phyloP scores from a whole-genome alignment of 768 basidiomycete genomes.

The Cystofilobasidium capitatum region DNA sequence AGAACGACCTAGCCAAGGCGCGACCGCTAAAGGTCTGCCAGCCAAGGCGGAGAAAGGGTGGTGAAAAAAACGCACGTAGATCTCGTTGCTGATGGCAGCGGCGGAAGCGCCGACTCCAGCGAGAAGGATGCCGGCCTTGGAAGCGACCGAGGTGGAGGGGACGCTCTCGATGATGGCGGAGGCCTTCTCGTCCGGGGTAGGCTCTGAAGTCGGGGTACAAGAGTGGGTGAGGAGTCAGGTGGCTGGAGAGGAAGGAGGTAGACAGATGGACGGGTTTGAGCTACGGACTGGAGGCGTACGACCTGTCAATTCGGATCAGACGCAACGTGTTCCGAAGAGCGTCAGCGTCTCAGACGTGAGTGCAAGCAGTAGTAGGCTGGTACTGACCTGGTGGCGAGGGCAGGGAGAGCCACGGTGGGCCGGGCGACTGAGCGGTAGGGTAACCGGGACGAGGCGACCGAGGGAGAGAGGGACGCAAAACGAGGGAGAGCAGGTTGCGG shows the following conservation, averaged over 20 bases:
- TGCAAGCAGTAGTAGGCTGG: background rate
- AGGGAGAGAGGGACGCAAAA: background rate
- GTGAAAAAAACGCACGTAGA: slow-evolving; percentile 51
- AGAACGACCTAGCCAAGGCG: too few relatives aligned
- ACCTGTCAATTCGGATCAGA: too few relatives aligned
- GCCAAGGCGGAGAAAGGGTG: background rate
- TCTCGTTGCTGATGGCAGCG: slow-evolving; percentile 88
- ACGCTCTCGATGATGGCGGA: slow-evolving; percentile 81
- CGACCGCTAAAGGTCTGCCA: too few relatives aligned
- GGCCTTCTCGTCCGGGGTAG: slow-evolving; percentile 75
- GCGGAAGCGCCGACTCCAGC: slow-evolving; percentile 81
- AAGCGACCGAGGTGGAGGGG: slow-evolving; percentile 65
- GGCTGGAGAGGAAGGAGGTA: background rate
- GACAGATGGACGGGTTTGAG: background rate
- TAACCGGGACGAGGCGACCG: too few relatives aligned
- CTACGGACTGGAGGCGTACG: slow-evolving; percentile 4
- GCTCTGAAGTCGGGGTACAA: slow-evolving; percentile 30
- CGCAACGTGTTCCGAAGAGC: too few relatives aligned
- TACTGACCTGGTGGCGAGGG: background rate
- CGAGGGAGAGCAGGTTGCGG: background rate
- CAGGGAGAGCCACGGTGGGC: background rate
- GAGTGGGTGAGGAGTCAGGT: background rate
- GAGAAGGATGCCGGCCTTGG: slow-evolving; percentile 87
- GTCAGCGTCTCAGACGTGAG: too few relatives aligned
- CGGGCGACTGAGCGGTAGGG: background rate